phyloP scores from a whole-genome alignment of 164 flowering plant genomes.

The Paratinospora sagittata region DNA sequence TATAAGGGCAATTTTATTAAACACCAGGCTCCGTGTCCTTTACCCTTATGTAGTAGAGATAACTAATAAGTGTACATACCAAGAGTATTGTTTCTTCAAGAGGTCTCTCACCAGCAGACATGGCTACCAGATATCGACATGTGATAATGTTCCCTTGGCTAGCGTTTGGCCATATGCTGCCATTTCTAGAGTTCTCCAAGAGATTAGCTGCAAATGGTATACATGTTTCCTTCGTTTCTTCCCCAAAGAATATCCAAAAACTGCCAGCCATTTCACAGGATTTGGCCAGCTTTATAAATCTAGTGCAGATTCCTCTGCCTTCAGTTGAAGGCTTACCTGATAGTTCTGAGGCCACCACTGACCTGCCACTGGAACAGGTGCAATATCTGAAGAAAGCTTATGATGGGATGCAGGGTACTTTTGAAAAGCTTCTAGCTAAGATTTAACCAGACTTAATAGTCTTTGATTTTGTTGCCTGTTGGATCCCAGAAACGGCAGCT shows the following conservation, averaged over 20 bases:
- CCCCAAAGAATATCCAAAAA: constrained; percentile 34
- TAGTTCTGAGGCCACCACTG: constrained; percentile 38
- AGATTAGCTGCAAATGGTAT: constrained; percentile 24
- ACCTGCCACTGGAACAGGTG: constrained; percentile 24
- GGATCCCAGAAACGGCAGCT: constrained; percentile 19
- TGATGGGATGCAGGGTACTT: constrained; percentile 26
- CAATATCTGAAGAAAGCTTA: constrained; percentile 31
- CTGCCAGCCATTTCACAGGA: constrained; percentile 31
- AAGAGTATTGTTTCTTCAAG: background rate
- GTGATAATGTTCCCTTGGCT: constrained; percentile 30
- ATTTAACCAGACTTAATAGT: constrained; percentile 1
- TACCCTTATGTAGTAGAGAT: background rate
- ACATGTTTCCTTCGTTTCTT: constrained; percentile 24
- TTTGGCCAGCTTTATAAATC: constrained; percentile 14
- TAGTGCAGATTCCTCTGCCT: constrained; percentile 31
- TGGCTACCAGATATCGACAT: constrained; percentile 6
- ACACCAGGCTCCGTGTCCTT: background rate
- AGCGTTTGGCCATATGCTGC: constrained; percentile 36
- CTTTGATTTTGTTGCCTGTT: constrained; percentile 23
- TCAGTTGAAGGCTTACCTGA: constrained; percentile 24
- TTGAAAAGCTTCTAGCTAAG: constrained; percentile 18
- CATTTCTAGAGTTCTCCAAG: constrained; percentile 28
- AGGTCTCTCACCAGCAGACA: background rate
- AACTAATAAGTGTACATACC: background rate
- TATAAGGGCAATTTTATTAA: background rate